phyloP scores from a whole-genome alignment of 352 stramenopile genomes.

The Saprolegnia diclina region DNA sequence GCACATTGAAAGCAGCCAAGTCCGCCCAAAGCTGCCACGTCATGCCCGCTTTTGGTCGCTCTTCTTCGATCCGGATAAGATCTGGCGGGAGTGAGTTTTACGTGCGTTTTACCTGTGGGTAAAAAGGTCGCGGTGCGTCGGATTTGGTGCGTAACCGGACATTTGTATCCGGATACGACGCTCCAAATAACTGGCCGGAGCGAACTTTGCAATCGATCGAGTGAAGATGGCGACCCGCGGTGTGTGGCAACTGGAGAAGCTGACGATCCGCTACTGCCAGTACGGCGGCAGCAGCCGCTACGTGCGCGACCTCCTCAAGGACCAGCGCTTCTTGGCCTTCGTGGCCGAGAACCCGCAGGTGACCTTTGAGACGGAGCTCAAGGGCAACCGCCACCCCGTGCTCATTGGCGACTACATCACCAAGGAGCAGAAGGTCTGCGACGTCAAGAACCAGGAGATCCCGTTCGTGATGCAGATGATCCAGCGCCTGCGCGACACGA shows the following conservation, averaged over 20 bases:
- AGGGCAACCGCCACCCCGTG: slow-evolving; percentile 72
- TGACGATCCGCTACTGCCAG: slow-evolving; percentile 80
- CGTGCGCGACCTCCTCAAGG: slow-evolving; percentile 62
- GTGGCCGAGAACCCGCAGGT: slow-evolving; percentile 86
- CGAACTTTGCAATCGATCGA: neutral
- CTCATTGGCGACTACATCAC: slow-evolving; percentile 84
- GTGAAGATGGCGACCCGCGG: slow-evolving; percentile 62
- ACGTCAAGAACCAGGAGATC: slow-evolving; percentile 87
- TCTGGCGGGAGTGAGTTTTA: too few species aligned
- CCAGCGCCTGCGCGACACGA: slow-evolving; percentile 78
- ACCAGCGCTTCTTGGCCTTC: slow-evolving; percentile 74
- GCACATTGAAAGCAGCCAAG: too few species aligned
- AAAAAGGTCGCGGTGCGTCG: too few species aligned
- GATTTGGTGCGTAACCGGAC: too few species aligned
- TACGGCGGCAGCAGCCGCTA: slow-evolving; percentile 72
- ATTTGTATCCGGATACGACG: too few species aligned
- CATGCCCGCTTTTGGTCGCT: too few species aligned
- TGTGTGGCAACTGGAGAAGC: slow-evolving; percentile 71
- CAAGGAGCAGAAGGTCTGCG: slow-evolving; percentile 71
- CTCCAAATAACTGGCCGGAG: neutral
- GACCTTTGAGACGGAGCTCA: slow-evolving; percentile 76
- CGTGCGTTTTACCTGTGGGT: too few species aligned
- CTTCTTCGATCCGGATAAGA: too few species aligned
- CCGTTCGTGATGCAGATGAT: slow-evolving; percentile 78
- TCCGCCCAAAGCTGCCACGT: too few species aligned